A percentile compares a stretch with the other conserved stretches of the same genome.
Evolutionary conservation across 148 eudicot genomes (phyloP).

Genomic region (Mesembryanthemum crystallinum): DNA sequence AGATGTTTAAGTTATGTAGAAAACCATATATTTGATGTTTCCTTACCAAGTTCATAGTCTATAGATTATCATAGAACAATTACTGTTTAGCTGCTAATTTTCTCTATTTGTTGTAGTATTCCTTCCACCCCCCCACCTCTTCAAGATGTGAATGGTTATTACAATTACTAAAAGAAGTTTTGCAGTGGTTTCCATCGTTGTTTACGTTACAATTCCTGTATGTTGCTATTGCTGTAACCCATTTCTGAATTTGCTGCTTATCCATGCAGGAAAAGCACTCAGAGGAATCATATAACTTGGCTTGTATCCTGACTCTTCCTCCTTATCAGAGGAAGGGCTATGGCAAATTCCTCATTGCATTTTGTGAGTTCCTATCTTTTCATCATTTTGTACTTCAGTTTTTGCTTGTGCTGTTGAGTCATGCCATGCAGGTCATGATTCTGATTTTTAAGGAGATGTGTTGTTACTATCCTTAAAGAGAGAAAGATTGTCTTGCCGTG

Average conservation of each 20-base stretch:
- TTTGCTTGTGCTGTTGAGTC: neutral
- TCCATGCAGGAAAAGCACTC: conserved; percentile 88
- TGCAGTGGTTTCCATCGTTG: neutral
- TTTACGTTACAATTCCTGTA: neutral
- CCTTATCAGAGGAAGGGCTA: conserved; percentile 98
- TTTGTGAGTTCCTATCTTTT: conserved; percentile 51
- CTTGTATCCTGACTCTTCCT: conserved; percentile 95
- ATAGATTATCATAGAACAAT: too few species aligned
- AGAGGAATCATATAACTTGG: conserved; percentile 90
- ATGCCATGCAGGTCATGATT: neutral
- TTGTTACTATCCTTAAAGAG: neutral
- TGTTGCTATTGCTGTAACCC: neutral
- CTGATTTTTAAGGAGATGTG: neutral
- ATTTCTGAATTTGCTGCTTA: conserved; percentile 10
- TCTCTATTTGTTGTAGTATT: too few species aligned
- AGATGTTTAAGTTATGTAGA: neutral
- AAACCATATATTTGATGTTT: too few species aligned
- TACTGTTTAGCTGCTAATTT: too few species aligned
- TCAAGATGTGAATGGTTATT: too few species aligned
- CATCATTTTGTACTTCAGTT: neutral
- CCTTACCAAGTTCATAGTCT: neutral
- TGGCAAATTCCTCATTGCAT: conserved; percentile 93
- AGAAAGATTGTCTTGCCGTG: neutral
- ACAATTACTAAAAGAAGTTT: too few species aligned
- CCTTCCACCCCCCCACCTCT: too few species aligned